These are phyloP conservation scores for Clavispora phyllophila DNA, from an alignment of 805 yeast species.

Conservation along the genomic window DNA sequence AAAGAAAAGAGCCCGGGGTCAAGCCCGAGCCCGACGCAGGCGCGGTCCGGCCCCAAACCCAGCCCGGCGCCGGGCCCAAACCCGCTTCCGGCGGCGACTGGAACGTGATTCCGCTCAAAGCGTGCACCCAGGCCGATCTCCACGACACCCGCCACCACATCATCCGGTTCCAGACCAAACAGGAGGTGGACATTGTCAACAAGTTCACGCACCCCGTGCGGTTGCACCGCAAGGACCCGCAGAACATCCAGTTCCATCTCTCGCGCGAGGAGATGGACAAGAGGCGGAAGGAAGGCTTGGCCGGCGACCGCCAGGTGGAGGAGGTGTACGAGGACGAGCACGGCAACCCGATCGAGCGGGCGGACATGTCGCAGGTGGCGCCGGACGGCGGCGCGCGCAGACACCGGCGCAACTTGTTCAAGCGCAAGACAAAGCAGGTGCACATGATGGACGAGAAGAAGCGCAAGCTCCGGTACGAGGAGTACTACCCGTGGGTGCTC, in stretches of 20 bases:
- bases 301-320: slow-evolving; percentile 9
- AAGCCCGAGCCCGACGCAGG: slow-evolving; percentile 19
- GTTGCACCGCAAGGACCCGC: slow-evolving; percentile 89
- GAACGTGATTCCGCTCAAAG: slow-evolving; percentile 58
- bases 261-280: slow-evolving; percentile 69
- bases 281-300: slow-evolving; percentile 21
- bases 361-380: slow-evolving; percentile 67
- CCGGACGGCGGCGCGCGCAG: slow-evolving; percentile 89
- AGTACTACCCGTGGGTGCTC: slow-evolving; percentile 95
- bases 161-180: slow-evolving; percentile 70
- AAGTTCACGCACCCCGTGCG: slow-evolving; percentile 81
- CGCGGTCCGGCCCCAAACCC: neutral
- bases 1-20: slow-evolving; percentile 24
- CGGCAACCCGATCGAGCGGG: slow-evolving; percentile 12
- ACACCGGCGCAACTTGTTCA: slow-evolving; percentile 48
- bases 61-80: slow-evolving; percentile 2
- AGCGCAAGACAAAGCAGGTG: slow-evolving; percentile 81
- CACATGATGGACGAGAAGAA: slow-evolving; percentile 77
- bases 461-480: slow-evolving; percentile 85
- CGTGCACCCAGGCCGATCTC: slow-evolving; percentile 68
- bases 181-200: slow-evolving; percentile 62
- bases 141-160: slow-evolving; percentile 74
- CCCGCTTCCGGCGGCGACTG: slow-evolving; percentile 25
- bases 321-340: slow-evolving; percentile 14
- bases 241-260: slow-evolving; percentile 81